Evolutionary conservation across 2,329 filamentous ascomycete genomes (phyloP), one percentile per base, ranked within the genome.

Genomic region (Colletotrichum viniferum): DNA sequence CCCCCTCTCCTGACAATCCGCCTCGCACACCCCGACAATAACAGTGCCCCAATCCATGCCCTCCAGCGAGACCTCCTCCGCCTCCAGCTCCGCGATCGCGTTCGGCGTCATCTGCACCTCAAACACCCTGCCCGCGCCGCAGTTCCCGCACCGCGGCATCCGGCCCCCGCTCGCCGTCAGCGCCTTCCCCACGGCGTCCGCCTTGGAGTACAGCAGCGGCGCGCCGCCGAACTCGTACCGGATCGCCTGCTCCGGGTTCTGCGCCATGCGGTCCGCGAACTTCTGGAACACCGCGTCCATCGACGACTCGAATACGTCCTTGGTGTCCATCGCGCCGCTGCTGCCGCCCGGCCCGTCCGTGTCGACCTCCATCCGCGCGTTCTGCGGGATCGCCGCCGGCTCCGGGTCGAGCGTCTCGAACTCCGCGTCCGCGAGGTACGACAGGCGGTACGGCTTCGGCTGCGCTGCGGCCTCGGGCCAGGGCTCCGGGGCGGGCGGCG

Each of bases 1-100:
- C 1, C 90, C 90, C 7, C 84, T 83, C 18, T 92, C 91, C 80
- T 90, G 88, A 82, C 97, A 98, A 83, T 98, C 95, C 81, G 86
- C 91, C 78, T 90, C 91, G 83, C 97, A 99, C 9, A 97, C 95
- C 0, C 92, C 96, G 48, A 98, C 87, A 73, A 99, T 92, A 10
- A 99, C 90, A 1, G 96, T 98, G 0, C 96, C 96, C 97, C 97
- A 99, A 81, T 99, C 97, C 97, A 99, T 99, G 0, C 96, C 97
- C 87, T 98, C 90, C 24, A 93, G 81, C 52, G 90, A 91, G 79
- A 92, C 83, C 72, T 94, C 92, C 56, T 96, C 94, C 12, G 90
- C 92, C 87, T 98, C 97, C 69, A 98, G 87, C 87, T 97, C 94
- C 34, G 92, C 92, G 80, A 99, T 99, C 4, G 96, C 93, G 82